These are phyloP conservation scores for Ceratobasidium sp. DNA, from an alignment of 1,284 basidiomycete genomes.

Conservation along the genomic window DNA sequence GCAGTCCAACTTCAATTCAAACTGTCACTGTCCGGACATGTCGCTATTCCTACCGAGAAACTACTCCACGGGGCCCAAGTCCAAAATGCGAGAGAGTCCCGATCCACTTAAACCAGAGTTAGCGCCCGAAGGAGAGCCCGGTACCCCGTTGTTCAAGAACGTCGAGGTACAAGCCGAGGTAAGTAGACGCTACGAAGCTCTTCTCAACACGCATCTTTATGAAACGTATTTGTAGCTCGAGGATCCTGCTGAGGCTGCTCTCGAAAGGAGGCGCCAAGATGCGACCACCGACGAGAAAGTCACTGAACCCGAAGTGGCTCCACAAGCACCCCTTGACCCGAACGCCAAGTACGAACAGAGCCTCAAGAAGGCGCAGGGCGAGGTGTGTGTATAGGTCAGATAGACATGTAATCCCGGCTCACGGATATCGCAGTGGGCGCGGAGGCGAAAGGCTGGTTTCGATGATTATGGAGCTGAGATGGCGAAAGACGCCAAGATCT, in stretches of 20 bases:
- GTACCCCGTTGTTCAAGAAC: not conserved
- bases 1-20: too few relatives aligned
- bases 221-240: too few relatives aligned
- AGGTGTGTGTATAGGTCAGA: not conserved
- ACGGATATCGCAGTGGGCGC: not conserved
- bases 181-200: not conserved
- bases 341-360: not conserved
- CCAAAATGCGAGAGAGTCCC: not conserved
- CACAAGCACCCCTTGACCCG: not conserved
- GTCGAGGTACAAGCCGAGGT: not conserved
- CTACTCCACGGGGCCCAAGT: not conserved
- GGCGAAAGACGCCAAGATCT: slow-evolving; percentile 33
- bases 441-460: not conserved
- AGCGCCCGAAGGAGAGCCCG: not conserved
- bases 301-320: not conserved
- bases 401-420: not conserved
- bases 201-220: too few relatives aligned
- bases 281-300: not conserved
- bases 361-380: slow-evolving; percentile 6
- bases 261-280: too few relatives aligned
- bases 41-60: slow-evolving; percentile 7
- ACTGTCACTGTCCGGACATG: not conserved
- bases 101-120: not conserved
- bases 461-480: slow-evolving; percentile 27
- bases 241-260: too few relatives aligned